Percentiles rank a stretch among this genome's conserved stretches.
phyloP scores from a whole-genome alignment of 1,139 yeast species.

The Pneumocystis sp. region DNA sequence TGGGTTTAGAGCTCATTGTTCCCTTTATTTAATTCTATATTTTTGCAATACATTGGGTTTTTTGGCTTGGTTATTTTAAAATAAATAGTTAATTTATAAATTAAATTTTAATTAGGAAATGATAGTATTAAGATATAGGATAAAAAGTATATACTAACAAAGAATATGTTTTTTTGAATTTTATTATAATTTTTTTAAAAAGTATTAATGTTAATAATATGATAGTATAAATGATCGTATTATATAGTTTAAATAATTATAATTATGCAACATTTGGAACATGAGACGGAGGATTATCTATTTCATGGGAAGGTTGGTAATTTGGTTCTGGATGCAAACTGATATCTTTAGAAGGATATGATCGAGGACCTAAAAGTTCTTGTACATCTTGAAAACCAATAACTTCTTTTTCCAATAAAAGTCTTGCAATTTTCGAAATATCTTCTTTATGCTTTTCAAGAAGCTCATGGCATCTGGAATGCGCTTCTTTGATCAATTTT shows the following conservation, averaged over 20 bases:
- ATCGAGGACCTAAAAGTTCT: slow-evolving; percentile 70
- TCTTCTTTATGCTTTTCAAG: slow-evolving; percentile 56
- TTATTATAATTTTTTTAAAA: not conserved
- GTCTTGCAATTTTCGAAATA: slow-evolving; percentile 76
- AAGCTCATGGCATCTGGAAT: slow-evolving; percentile 49
- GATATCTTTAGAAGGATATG: slow-evolving; percentile 21
- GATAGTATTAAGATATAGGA: not conserved
- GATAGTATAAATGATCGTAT: not conserved
- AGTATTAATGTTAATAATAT: not conserved
- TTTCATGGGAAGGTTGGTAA: not conserved
- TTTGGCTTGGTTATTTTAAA: too few relatives aligned
- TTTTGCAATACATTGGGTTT: not conserved
- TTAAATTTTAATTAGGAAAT: not conserved
- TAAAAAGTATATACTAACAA: not conserved
- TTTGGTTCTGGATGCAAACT: not conserved
- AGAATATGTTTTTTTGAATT: not conserved
- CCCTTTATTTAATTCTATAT: too few relatives aligned
- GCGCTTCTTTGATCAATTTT: slow-evolving; percentile 65
- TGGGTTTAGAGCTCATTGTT: not conserved
- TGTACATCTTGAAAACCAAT: slow-evolving; percentile 86
- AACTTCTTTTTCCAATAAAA: slow-evolving; percentile 66
- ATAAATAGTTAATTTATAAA: not conserved
- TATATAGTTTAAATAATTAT: not conserved
- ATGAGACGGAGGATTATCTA: not conserved
- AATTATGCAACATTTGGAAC: not conserved